Evolutionary conservation across 371 early-diverging fungal genomes (phyloP), one percentile per base, ranked within the genome.

Genomic region (Funneliformis caledonium): DNA sequence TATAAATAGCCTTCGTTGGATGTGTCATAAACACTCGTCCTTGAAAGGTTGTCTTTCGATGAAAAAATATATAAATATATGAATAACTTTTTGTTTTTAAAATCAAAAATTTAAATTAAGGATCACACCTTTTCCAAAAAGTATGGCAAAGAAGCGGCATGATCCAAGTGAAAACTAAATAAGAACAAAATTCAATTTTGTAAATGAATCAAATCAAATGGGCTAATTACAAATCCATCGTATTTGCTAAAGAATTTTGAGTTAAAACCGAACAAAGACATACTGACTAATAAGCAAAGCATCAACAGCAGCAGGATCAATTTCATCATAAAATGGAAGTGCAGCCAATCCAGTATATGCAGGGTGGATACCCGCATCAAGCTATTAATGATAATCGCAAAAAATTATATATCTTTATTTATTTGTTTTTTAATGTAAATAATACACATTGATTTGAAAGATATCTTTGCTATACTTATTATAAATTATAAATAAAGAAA

Each of bases 21-120:
- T 99, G 99, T 9, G 99, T 99, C 99, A 99, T 99, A 84, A 96
- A 99, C 0, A 99, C 97, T 72, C 98, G 95, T n/a, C 99, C 99
- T 81, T 94, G 92, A 87, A 99, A 99, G 0, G 92, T 90, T 37
- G 99, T 99, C 94, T 97, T 85, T 68, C n/a, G 9, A 64, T 19
- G 43, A 16, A 45, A 7, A 76, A 0, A 33, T 33, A 43, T 19
- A 45, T 80, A 43, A 1, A 9, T 10, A 80, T 79, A 26, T 52
- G 11, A 31, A 14, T 48, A 4, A 22, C 73, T 85, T 59, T 26
- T 86, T 82, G 61, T 19, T 16, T 3, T 45, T 26, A 26, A n/a
- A 47, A 26, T 42, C 69, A 47, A 72, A 56, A 42, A 45, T 14
- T 16, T 31, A 5, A 67, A 16, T 78, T 4, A 50, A 42, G 16